These are phyloP conservation scores for Pythium aristosporum DNA, from an alignment of 352 stramenopile species.

Conservation along the genomic window DNA sequence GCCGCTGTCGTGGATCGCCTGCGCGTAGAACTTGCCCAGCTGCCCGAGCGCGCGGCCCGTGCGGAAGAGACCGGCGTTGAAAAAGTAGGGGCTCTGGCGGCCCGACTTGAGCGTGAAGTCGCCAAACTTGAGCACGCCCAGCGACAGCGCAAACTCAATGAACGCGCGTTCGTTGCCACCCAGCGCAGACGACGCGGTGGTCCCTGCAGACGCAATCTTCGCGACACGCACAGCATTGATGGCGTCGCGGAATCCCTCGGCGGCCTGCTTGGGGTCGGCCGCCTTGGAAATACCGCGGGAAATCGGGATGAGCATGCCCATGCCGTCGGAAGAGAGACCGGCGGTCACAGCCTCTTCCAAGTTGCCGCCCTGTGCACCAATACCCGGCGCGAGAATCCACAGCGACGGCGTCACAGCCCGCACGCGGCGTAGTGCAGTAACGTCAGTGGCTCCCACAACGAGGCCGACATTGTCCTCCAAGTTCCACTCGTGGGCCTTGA, in stretches of 20 bases:
- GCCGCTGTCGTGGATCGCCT: constrained; percentile 88
- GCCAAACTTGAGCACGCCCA: constrained; percentile 97
- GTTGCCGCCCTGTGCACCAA: constrained; percentile 92
- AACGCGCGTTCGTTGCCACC: constrained; percentile 88
- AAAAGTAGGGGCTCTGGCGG: constrained; percentile 98
- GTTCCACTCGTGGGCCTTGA: constrained; percentile 90
- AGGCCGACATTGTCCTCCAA: constrained; percentile 92
- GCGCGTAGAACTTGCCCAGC: constrained; percentile 94
- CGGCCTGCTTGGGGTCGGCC: constrained; percentile 84
- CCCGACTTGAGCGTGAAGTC: constrained; percentile 98
- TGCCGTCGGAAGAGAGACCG: constrained; percentile 81
- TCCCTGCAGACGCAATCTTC: constrained; percentile 36
- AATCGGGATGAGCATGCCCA: constrained; percentile 95
- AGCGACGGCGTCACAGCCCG: constrained; percentile 83
- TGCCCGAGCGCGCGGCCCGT: constrained; percentile 91
- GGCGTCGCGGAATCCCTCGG: constrained; percentile 88
- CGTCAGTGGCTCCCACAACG: constrained; percentile 97
- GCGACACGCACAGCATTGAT: constrained; percentile 91
- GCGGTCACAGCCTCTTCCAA: constrained; percentile 88
- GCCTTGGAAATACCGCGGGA: constrained; percentile 96
- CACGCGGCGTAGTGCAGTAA: constrained; percentile 86
- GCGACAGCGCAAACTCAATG: constrained; percentile 94
- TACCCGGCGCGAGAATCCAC: constrained; percentile 98
- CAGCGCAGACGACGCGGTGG: neutral
- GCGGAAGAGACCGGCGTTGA: constrained; percentile 98